These are phyloP conservation scores for Nitzschia sp. DNA, from an alignment of 108 stramenopile species.

Conservation along the genomic window DNA sequence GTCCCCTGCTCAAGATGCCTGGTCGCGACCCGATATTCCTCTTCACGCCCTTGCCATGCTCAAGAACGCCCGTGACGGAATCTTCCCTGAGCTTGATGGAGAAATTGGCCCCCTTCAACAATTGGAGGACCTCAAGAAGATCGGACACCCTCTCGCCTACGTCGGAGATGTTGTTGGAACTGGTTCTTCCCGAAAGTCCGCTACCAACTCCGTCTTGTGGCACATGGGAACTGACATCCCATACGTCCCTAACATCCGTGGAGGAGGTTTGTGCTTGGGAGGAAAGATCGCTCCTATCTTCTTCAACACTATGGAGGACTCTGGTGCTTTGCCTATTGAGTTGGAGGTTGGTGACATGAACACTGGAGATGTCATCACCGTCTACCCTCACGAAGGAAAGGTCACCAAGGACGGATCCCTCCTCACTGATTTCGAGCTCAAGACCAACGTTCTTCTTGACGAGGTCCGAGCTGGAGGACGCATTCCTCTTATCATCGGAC, in stretches of 20 bases:
- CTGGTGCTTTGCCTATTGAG: slow-evolving; percentile 94
- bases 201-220: slow-evolving; percentile 94
- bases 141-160: slow-evolving; percentile 89
- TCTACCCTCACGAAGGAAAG: slow-evolving; percentile 85
- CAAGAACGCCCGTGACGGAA: slow-evolving; percentile 92
- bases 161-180: slow-evolving; percentile 98
- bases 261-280: slow-evolving; percentile 91
- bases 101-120: slow-evolving; percentile 81
- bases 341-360: slow-evolving; percentile 81
- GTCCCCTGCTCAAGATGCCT: slow-evolving; percentile 93
- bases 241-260: slow-evolving; percentile 87
- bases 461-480: slow-evolving; percentile 95
- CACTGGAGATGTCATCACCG: slow-evolving; percentile 95
- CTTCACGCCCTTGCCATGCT: slow-evolving; percentile 95
- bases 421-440: slow-evolving; percentile 80
- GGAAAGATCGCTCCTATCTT: slow-evolving; percentile 97
- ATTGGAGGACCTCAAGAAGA: slow-evolving; percentile 75
- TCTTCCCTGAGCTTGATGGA: slow-evolving; percentile 77
- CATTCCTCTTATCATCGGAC: slow-evolving; percentile 94
- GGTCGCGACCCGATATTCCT: slow-evolving; percentile 93
- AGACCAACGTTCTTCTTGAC: slow-evolving; percentile 89
- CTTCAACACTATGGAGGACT: slow-evolving; percentile 97
- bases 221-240: slow-evolving; percentile 94
- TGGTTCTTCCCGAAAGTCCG: slow-evolving; percentile 89
- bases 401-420: slow-evolving; percentile 83